Base-by-base conservation (phyloP, 2,329 filamentous ascomycete species). In the Sporothrix globosa region DNA sequence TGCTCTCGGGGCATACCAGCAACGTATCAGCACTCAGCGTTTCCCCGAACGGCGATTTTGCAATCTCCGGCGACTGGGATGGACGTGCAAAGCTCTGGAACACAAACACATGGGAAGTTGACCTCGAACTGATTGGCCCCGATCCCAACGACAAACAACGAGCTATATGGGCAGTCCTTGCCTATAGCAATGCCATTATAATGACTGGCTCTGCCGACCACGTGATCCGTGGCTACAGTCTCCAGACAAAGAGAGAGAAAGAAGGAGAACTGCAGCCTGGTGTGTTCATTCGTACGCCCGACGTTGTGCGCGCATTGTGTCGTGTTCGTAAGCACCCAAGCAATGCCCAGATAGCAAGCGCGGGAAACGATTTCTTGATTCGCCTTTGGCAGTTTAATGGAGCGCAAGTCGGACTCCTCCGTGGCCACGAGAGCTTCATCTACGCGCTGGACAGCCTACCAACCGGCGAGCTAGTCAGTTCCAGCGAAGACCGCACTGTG, bases 21-120 rank as follows among this genome's bases (percentile, higher is more conserved):
- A 98, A 98, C 76, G 89, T 99, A 60, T 97, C 95, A 79, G 87
- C 94, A 10, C 82, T 99, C 58, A 92, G 97, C 76, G 90, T 92
- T 19, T 90, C 90, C 67, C 87, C 90, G 0, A 86, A 89, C 71
- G 91, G 90, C 1, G 87, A 83, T 60, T 92, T 89, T 78, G 85
- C 98, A 53, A 90, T 97, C 61, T 98, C 95, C 74, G 96, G 95
- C 44, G 92, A 94, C 76, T 99, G 96, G 96, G 96, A 99, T 80
- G 88, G 88, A 41, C 91, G 93, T 74, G 94, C 93, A 39, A 90
- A 93, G 69, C 82, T 98, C 68, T 99, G 96, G 96, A 86, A 85
- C 73, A 83, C 96, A n/a, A 87, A 88, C 53, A 93, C 91, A 74
- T 97, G 95, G 92, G 93, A 96, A 77, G 87, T 87, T 11, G 87